Base-by-base conservation (phyloP, 2,329 filamentous ascomycete genomes). In the Colletotrichum echinochloae region DNA sequence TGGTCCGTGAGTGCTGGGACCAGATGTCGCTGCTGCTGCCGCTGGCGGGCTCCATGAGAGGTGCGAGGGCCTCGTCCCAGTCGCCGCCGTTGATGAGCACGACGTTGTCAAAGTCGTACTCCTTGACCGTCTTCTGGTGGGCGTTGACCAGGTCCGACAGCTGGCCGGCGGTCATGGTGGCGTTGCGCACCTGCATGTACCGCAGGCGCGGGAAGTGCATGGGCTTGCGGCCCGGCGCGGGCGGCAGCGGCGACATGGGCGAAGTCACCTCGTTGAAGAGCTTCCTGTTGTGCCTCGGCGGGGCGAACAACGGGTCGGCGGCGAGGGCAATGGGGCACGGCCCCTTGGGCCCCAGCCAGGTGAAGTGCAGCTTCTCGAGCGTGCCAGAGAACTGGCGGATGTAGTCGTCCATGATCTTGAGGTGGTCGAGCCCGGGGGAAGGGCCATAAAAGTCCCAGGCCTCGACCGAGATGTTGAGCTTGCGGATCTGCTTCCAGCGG, bases 1-100 rank as follows among this genome's bases (percentile, higher is more conserved):
- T 79, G 63, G 77, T 77, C 41, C 77, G 79, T 18, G 77, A 79
- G 65, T 81, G 76, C 26, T 82, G 78, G 14, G 81, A 82, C 84
- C 84, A 86, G 28, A 81, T 76, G 39, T 81, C 79, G 63, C 77
- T 77, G 72, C 79, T 84, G 75, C 78, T 82, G 72, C 56, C 56
- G 44, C 20, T n/a, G 28, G 41, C 26, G 26, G 55, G 9, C 57
- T 84, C 76, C 76, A 87, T 89, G 66, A 97, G 82, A 1, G 92
- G 92, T 48, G 90, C 88, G n/a, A 97, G 86, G 0, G 93, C 94
- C 37, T 94, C 91, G 69, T 96, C 92, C 94, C 94, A 97, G 67
- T 85, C 91, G 35, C 92, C 94, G 41, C 84, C 84, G 71, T 88
- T 86, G 60, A 89, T 86, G 52, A 97, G 86, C 37, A 87, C 84